Evolutionary conservation across 2,329 filamentous ascomycete species (phyloP), one percentile per base, ranked within the genome.

Genomic region (Phialophora verrucosa): DNA sequence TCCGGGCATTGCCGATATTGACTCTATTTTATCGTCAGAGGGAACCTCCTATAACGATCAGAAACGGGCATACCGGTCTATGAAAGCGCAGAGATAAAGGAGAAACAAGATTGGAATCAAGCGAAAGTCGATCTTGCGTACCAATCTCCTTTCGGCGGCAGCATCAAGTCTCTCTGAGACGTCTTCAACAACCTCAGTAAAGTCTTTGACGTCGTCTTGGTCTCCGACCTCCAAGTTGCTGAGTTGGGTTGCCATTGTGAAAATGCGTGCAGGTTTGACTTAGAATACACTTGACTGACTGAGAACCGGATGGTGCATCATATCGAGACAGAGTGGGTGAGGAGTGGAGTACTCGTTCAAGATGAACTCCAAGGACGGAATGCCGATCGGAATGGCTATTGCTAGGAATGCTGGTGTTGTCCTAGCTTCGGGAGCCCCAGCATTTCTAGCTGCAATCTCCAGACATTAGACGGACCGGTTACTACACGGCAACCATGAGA

Each of bases 81-180:
- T 71, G 59, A 91, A 79, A 90, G 83, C 75, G 92, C 90, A 74
- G 91, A 92, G 79, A 92, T 90, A 69, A 91, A 75, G 57, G 92
- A 86, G 63, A 92, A 80, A 80, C 14, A 85, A 73, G 78, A 88
- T 87, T 0, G 89, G 89, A 71, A 92, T 80, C 76, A 92, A 66
- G 59, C 89, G 83, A 20, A 83, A 73, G 74, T 93, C 90, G 63
- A 93, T 87, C 79, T 92, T 93, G 70, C 87, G 84, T 76, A 87
- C 84, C 72, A 93, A 79, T 44, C 80, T 83, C 66, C 78, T 81
- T 75, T 91, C 88, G 10, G 78, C 79, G 2, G 70, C 57, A 8
- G 74, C 58, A 49, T 49, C 44, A 20, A 49, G 6, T 11, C n/a
- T 7, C 23, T 49, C 44, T 29, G 53, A 55, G 23, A 55, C 31